phyloP scores from a whole-genome alignment of 306 rosid genomes.

The Rosa chinensis region DNA sequence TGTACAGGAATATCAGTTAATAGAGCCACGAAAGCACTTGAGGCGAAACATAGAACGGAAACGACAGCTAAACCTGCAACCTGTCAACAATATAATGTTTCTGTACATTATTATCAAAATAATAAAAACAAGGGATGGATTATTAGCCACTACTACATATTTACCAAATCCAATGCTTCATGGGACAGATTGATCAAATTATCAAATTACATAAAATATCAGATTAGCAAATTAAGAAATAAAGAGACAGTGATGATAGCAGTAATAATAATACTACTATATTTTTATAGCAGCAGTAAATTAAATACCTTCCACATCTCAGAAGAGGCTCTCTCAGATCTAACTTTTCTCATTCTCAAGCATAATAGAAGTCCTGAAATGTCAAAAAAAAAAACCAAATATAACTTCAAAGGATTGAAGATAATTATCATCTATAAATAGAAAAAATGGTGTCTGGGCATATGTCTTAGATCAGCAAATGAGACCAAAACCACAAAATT shows the following conservation, averaged over 20 bases:
- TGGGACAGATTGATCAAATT: background rate
- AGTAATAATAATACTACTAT: background rate
- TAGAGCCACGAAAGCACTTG: slow-evolving; percentile 74
- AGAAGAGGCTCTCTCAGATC: slow-evolving; percentile 85
- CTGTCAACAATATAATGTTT: slow-evolving; percentile 44
- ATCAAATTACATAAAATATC: background rate
- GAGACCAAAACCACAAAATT: background rate
- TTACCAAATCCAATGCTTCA: background rate
- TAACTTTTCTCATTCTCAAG: slow-evolving; percentile 85
- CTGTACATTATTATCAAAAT: slow-evolving; percentile 11
- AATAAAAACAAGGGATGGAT: background rate
- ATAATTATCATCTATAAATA: background rate
- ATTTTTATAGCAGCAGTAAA: background rate
- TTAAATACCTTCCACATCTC: slow-evolving; percentile 80
- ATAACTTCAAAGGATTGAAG: background rate
- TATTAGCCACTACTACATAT: background rate
- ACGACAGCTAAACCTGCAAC: slow-evolving; percentile 84
- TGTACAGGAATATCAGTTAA: slow-evolving; percentile 81
- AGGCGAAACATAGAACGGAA: slow-evolving; percentile 78
- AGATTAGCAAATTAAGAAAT: background rate
- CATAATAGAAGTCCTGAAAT: slow-evolving; percentile 64
- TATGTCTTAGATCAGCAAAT: background rate
- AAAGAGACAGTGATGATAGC: background rate
- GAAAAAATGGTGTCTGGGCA: background rate
- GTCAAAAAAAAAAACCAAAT: background rate